Evolutionary conservation across 2,329 filamentous ascomycete species (phyloP), one percentile per base, ranked within the genome.

Genomic region (Xylariales sp.): DNA sequence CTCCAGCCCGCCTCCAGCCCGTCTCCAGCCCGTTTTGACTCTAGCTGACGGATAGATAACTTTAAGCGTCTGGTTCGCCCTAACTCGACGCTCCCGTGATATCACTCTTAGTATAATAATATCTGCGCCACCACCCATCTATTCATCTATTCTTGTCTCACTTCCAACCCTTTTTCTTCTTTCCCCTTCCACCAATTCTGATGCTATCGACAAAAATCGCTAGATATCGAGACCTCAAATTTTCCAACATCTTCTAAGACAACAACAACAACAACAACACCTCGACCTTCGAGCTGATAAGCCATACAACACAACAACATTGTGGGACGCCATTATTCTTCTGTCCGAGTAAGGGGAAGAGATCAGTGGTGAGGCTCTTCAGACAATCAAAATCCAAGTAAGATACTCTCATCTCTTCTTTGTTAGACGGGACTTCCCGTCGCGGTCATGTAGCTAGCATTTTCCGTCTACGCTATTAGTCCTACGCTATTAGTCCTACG

Each of bases 381-480:
- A 5, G 50, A 48, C 41, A 63, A 14, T 4, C n/a, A 48, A 18
- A 28, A 18, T 18, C 18, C 18, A 64, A 55, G 62, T 65, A 58
- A 65, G 62, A 60, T 46, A 4, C 8, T 16, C 1, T 12, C 30
- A 28, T 52, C 12, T 45, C 36, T 30, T 28, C n/a, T 41, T 54
- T 10, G 39, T 14, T 34, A 4, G 9, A 18, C 3, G 32, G 9
- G 23, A 41, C 30, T 48, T 49, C 30, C 30, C 12, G 3, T 36
- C 28, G 39, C 30, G 9, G 4, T 30, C 14, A 3, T 12, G 23
- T 14, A 16, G 32, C 41, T 41, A 32, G 45, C 23, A 16, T 3
- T 34, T 14, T 18, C 23, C 23, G 1, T 45, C 8, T 45, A 14
- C 46, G 3, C 41, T 59, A 4, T 39, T 60, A 3, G n/a, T 28